Base-by-base conservation (phyloP, 495 filamentous ascomycete species). In the Aspergillus cristatus region DNA sequence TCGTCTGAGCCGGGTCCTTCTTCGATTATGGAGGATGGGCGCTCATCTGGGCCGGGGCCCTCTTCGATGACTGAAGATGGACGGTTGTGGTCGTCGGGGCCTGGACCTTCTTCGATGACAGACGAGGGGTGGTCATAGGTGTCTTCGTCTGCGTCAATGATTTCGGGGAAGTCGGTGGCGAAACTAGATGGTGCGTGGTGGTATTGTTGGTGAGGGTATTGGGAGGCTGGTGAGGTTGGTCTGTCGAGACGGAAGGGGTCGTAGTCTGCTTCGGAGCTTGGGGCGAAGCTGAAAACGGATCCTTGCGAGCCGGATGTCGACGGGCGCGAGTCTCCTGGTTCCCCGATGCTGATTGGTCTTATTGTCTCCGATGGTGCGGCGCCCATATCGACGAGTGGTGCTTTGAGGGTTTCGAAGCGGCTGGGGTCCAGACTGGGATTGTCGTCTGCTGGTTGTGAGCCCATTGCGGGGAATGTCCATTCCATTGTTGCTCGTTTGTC, bases 401-500 rank as follows among this genome's bases (percentile, higher is more conserved):
- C 63, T 18, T 53, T 53, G n/a, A 68, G 43, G 14, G 66, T 68
- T 17, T 63, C 51, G 34, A 59, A 44, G 14, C 52, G 57, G 37
- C 48, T 45, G 8, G 18, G 50, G n/a, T 50, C 44, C 13, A 32
- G 32, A 14, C 17, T 41, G 4, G 35, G 18, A 11, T 36, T 37
- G 7, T 41, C 43, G 1, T 46, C 46, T 20, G 48, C 49, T 6
- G 51, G 34, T 0, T 43, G 25, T 1, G 42, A 46, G 4, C 47
- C 46, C 65, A 66, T 68, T 6, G 63, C 49, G 6, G 67, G 67
- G 39, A 70, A 70, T n/a, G 63, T 70, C 66, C 66, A 70, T 15
- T 67, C 45, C 50, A 61, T 58, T 8, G 60, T 64, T 8, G 56
- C 58, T n/a, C 58, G 56, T 30, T 59, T 62, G 13, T 58, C 60